Evolutionary conservation across 306 rosid genomes (phyloP), one percentile per base, ranked within the genome.

Genomic region (Delonix regia): DNA sequence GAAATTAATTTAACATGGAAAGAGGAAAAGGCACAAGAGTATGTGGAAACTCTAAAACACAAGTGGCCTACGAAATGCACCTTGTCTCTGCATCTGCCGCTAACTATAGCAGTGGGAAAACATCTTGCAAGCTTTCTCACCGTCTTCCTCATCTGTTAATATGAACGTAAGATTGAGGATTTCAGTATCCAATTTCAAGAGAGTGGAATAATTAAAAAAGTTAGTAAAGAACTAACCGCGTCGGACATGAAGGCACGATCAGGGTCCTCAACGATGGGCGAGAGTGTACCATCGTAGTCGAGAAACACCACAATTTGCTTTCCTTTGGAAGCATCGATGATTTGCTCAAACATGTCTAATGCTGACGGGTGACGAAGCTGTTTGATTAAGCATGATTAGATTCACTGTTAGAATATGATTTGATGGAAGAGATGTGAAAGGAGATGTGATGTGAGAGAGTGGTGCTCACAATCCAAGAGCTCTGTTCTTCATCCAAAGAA

Each of bases 71-170:
- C 13, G 64, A 69, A 77, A 82, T 79, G 80, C 87, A 93, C 98
- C 97, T 91, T 93, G 44, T 90, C 94, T 73, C 92, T 90, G 82
- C 97, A 90, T 82, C 98, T 87, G 34, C 98, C 98, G 5, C 88
- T 93, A 5, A 93, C 98, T 66, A 93, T 91, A 19, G 98, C 98
- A 11, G 98, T 93, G 9, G 98, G 98, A 69, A 88, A 93, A 77
- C 89, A 80, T 77, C 84, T 80, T 1, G 98, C 97, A 0, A 93
- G 87, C 9, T 81, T 84, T 49, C 85, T 91, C 76, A 93, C 92
- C 2, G 98, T 85, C 78, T 87, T 78, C 75, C 98, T 91, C 98
- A 93, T 93, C 98, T 93, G 90, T 45, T 21, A 25, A 48, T 44
- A 39, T 45, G 24, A 3, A 34, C 7, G 22, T 6, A 38, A 25